Base-by-base conservation (phyloP, 495 filamentous ascomycete genomes). In the Penicillium maclennaniae region DNA sequence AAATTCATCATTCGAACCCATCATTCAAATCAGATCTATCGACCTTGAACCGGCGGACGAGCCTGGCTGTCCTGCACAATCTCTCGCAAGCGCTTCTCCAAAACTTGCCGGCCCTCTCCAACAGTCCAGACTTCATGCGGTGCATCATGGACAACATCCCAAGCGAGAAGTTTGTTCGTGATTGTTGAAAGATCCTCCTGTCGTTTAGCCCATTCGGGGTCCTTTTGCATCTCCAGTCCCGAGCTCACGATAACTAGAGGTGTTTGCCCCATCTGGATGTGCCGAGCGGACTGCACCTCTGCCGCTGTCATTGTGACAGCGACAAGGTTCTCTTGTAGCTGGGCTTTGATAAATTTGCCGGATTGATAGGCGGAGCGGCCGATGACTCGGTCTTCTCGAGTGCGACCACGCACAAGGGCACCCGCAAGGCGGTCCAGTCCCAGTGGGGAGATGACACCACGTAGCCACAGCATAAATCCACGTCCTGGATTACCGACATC, bases 311-410 rank as follows among this genome's bases (percentile, higher is more conserved):
- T 80, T 3, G 85, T 86, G 49, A 84, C 76, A 9, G 91, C 93
- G 17, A 96, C 90, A 1, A 97, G 73, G 50, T 87, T 92, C 73
- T 98, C 93, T 68, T 98, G 93, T 34, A 98, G 75, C 65, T 92
- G 91, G 5, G 89, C 87, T 61, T 91, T 93, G 65, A 97, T 85
- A 60, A 80, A 86, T 55, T 86, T 89, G 14, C 87, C 91, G 15
- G 75, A 80, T 67, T 95, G 89, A 57, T 91, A 87, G 0, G 89
- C 83, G 7, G 81, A 80, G 21, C 80, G 75, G 5, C 93, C 93
- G 59, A 86, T 89, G 4, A 92, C 82, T 0, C 93, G 86, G 62
- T 97, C 93, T 62, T 87, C 83, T n/a, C 89, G 79, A 9, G 74
- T 85, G 14, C 90, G 83, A 38, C 89, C 88, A 41, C 83, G 80